Base-by-base conservation (phyloP, 2,329 filamentous ascomycete species). In the Colletotrichum tamarilloi region DNA sequence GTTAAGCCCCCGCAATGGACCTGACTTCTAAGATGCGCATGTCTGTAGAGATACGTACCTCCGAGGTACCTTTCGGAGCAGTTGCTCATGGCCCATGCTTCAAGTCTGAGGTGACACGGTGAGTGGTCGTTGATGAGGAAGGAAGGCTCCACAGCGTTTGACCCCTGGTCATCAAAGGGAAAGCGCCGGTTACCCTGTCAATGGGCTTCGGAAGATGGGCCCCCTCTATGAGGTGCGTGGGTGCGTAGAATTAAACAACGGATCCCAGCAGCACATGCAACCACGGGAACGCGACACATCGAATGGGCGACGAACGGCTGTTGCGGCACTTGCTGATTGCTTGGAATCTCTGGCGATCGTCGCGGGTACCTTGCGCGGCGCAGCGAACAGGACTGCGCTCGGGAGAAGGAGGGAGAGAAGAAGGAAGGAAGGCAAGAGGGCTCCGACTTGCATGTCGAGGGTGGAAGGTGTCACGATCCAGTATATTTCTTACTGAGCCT, bases 111-210 rank as follows among this genome's bases (percentile, higher is more conserved):
- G 49, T 53, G 22, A 16, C 38, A 42, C 38, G 16, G 14, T 42
- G 14, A 42, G 12, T 19, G 38, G 16, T 42, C 5, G 38, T 1
- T 19, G 38, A 7, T 49, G 42, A 49, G 19, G 42, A 22, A 49
- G 42, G 38, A 42, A 14, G 52, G 32, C 32, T 12, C 28, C 14
- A 57, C 24, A 49, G 19, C 42, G 42, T 49, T 49, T 49, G 42
- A 9, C 35, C 60, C 66, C 66, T 60, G 60, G 28, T 22, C 49
- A 28, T 57, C n/a, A 8, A 59, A 32, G 70, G 42, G 60, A 70
- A 65, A 28, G 56, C 62, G 67, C 67, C 67, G 55, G 70, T 70
- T 73, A 70, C 70, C 66, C 60, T 70, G 67, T 71, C 71, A 73
- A 71, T 73, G 56, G 55, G 38, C 38, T 56, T 63, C 58, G 64